These are phyloP conservation scores for Zygoascus tannicola DNA, from an alignment of 805 yeast genomes.

Conservation along the genomic window DNA sequence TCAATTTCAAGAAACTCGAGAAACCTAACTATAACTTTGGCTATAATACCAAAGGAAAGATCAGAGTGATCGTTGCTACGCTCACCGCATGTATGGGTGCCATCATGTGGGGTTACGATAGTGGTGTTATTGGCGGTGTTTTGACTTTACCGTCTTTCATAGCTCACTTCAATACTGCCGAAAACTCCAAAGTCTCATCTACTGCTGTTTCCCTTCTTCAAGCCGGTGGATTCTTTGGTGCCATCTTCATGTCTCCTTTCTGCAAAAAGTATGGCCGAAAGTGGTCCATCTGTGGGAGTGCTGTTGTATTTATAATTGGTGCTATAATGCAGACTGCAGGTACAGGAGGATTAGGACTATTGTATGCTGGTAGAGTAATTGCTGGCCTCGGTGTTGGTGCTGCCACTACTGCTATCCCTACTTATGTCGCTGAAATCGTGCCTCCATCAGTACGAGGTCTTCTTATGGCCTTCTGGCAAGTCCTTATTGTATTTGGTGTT, in stretches of 20 bases:
- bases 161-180: conserved; percentile 6
- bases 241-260: conserved; percentile 11
- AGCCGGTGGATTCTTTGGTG: conserved; percentile 17
- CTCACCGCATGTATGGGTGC: conserved; percentile 10
- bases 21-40: background rate
- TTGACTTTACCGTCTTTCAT: conserved; percentile 7
- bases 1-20: too few species aligned
- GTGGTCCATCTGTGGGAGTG: conserved; percentile 39
- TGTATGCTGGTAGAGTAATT: conserved; percentile 44
- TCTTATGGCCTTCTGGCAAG: conserved; percentile 29
- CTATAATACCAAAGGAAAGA: background rate
- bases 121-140: conserved; percentile 17
- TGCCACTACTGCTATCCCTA: conserved; percentile 43
- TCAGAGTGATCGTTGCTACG: background rate
- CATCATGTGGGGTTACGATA: conserved; percentile 20
- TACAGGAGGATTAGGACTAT: conserved; percentile 32
- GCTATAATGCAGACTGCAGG: conserved; percentile 32
- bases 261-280: conserved; percentile 10
- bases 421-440: conserved; percentile 40
- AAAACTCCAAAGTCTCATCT: conserved; percentile 4
- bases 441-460: conserved; percentile 23
- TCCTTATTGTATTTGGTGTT: conserved; percentile 25
- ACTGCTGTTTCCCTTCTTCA: conserved; percentile 12
- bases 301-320: conserved; percentile 24
- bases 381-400: conserved; percentile 48